These are phyloP conservation scores for Malus hybrid DNA, from an alignment of 331 rosid species.

Conservation along the genomic window DNA sequence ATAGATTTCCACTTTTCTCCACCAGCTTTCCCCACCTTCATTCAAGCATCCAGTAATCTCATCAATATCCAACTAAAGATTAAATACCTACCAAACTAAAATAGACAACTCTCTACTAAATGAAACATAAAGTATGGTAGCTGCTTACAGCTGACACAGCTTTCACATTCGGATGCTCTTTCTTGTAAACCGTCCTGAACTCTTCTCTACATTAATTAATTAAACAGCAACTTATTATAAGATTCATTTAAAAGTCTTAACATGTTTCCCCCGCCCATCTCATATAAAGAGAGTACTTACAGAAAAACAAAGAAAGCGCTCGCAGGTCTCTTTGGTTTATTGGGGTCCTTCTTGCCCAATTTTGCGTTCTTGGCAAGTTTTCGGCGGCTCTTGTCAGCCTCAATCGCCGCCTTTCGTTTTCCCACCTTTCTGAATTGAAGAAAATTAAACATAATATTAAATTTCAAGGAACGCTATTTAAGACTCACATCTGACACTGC, in stretches of 20 bases:
- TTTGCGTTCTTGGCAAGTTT: constrained; percentile 23
- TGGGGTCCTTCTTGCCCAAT: constrained; percentile 20
- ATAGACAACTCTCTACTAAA: neutral
- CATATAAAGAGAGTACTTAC: neutral
- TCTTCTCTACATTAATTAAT: constrained; percentile 12
- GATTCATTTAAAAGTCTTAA: neutral
- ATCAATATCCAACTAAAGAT: constrained; percentile 5
- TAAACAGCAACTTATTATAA: neutral
- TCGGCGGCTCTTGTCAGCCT: constrained; percentile 20
- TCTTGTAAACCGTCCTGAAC: constrained; percentile 23
- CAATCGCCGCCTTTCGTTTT: constrained; percentile 27
- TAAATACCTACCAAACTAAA: neutral
- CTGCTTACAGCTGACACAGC: constrained; percentile 31
- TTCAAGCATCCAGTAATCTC: constrained; percentile 2
- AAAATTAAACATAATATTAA: neutral
- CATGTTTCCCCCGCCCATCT: neutral
- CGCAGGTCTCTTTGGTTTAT: constrained; percentile 26
- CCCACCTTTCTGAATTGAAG: constrained; percentile 17
- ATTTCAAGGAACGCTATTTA: neutral
- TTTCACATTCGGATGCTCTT: constrained; percentile 29
- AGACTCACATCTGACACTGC: neutral
- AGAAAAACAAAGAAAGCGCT: constrained; percentile 30
- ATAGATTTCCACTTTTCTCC: constrained; percentile 30
- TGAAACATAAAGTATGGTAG: neutral
- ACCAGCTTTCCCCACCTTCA: constrained; percentile 30